Conservation (phyloP, 163 green algal genomes). For the Scenedesmus sp. region DNA sequence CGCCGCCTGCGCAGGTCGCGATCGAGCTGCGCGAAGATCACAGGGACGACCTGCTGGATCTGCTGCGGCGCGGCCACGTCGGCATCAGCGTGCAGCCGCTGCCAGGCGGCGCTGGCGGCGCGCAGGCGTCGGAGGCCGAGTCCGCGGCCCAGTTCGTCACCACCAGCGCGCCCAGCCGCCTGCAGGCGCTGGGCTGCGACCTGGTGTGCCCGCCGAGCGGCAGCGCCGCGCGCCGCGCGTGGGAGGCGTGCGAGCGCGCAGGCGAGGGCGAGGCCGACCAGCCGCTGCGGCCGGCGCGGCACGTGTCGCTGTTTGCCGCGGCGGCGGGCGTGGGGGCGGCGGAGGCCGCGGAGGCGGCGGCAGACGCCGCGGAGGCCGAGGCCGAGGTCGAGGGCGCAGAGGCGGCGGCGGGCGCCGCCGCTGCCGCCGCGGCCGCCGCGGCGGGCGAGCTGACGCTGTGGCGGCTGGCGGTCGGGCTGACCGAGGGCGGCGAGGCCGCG, state of each 20-base stretch:
- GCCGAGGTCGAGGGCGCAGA: background rate
- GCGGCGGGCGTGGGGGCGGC: slow-evolving; percentile 8
- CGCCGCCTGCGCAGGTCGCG: too few species aligned
- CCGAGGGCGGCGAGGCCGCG: background rate
- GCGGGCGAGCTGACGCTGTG: slow-evolving; percentile 9
- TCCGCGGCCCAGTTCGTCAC: background rate
- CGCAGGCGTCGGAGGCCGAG: too few species aligned
- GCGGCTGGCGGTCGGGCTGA: slow-evolving; percentile 19
- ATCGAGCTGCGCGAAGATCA: too few species aligned
- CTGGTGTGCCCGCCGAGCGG: background rate
- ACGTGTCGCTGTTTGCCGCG: slow-evolving; percentile 37
- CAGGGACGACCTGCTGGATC: too few species aligned
- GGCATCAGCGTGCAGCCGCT: too few species aligned
- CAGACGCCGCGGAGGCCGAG: slow-evolving; percentile 16
- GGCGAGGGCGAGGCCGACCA: background rate
- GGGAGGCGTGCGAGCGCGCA: background rate
- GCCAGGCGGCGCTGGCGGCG: too few species aligned
- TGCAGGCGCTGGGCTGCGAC: slow-evolving; percentile 4
- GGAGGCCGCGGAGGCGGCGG: slow-evolving; percentile 14
- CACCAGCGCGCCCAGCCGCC: slow-evolving; percentile 3
- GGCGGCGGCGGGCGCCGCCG: slow-evolving; percentile 1
- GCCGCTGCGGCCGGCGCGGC: slow-evolving; percentile 9
- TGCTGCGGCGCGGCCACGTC: too few species aligned
- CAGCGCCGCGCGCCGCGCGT: background rate
- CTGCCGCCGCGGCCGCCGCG: background rate